A percentile compares a stretch with the other conserved stretches of the same genome.
Evolutionary conservation across 148 eudicot genomes (phyloP).

Genomic region (Chenopodium formosanum): DNA sequence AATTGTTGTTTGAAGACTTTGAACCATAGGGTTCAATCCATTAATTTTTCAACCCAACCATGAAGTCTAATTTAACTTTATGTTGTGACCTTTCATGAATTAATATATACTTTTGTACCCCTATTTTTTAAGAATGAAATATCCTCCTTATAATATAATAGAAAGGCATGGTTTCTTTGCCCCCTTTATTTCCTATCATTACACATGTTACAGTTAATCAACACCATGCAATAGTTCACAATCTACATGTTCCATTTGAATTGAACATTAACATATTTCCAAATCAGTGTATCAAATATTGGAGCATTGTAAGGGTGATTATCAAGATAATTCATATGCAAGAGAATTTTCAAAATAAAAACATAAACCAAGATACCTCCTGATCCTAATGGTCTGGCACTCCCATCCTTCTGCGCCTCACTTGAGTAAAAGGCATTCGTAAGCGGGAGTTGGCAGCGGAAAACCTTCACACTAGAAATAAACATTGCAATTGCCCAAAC

Average conservation of each 20-base stretch:
- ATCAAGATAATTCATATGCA: neutral
- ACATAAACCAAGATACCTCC: constrained; percentile 53
- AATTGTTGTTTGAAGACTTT: neutral
- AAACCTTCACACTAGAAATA: constrained; percentile 72
- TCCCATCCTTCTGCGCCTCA: constrained; percentile 60
- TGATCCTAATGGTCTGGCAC: constrained; percentile 41
- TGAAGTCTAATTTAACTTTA: neutral
- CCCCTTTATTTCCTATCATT: neutral
- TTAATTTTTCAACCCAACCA: neutral
- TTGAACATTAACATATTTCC: neutral
- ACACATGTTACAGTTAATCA: neutral
- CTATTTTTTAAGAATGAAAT: neutral
- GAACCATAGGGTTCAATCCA: neutral
- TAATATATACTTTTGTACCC: neutral
- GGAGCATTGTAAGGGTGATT: neutral
- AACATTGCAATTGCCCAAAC: neutral
- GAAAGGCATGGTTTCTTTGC: neutral
- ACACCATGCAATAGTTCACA: neutral
- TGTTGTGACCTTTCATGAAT: neutral
- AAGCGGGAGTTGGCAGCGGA: constrained; percentile 69
- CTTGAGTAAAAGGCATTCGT: constrained; percentile 63
- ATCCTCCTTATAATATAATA: neutral
- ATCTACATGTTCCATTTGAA: neutral
- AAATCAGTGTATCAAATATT: neutral
- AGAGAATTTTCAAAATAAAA: too few relatives aligned